A percentile compares a stretch with the other conserved stretches of the same genome.
These are phyloP conservation scores for Vickermania spadyakhi DNA, from an alignment of 208 protist genomes.

Conservation along the genomic window DNA sequence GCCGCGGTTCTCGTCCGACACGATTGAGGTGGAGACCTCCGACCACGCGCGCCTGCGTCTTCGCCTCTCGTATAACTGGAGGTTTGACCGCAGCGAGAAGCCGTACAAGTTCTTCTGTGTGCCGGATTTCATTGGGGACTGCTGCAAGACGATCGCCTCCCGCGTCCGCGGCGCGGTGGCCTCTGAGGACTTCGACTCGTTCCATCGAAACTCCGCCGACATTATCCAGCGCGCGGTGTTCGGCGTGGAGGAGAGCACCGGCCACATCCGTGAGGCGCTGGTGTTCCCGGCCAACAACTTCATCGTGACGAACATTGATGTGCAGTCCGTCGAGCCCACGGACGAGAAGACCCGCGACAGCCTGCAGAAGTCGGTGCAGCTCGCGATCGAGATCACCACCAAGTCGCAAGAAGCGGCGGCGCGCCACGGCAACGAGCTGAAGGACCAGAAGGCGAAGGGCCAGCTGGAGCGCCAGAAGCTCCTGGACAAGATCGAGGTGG, in stretches of 20 bases:
- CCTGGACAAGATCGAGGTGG: conserved; percentile 77
- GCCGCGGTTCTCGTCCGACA: conserved; percentile 93
- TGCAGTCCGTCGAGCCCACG: conserved; percentile 91
- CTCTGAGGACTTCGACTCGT: conserved; percentile 91
- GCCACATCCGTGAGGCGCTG: conserved; percentile 44
- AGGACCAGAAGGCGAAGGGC: conserved; percentile 89
- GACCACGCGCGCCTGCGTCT: conserved; percentile 94
- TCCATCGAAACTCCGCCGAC: conserved; percentile 93
- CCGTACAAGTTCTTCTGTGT: conserved; percentile 80
- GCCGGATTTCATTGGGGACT: conserved; percentile 96
- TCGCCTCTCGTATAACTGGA: conserved; percentile 96
- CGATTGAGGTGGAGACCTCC: conserved; percentile 92
- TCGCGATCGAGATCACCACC: conserved; percentile 97
- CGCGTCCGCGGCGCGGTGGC: conserved; percentile 94
- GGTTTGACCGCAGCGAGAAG: conserved; percentile 78
- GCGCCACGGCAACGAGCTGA: conserved; percentile 87
- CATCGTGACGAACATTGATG: conserved; percentile 93
- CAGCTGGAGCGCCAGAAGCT: conserved; percentile 90
- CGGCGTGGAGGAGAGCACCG: conserved; percentile 48
- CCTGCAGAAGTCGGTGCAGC: conserved; percentile 95
- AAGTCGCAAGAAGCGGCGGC: conserved; percentile 94
- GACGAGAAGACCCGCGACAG: conserved; percentile 91
- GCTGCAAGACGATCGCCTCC: conserved; percentile 96
- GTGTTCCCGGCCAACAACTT: conserved; percentile 89
- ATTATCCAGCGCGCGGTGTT: conserved; percentile 95